phyloP scores from a whole-genome alignment of 257 asterid genomes.

The Nemophila menziesii region DNA sequence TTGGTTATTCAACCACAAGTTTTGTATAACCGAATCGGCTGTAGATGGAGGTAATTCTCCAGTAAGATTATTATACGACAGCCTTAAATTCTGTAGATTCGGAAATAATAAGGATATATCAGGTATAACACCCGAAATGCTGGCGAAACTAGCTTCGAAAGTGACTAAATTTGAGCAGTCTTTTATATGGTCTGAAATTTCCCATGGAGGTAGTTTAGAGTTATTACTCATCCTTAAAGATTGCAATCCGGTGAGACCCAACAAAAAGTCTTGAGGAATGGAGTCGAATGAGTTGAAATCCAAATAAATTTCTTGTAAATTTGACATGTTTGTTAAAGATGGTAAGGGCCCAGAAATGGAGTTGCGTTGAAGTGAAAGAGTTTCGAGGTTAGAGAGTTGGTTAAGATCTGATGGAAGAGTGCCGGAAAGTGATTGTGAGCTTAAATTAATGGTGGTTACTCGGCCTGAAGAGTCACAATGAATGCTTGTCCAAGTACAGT shows the following conservation, averaged over 20 bases:
- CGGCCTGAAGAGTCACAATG: slow-evolving; percentile 39
- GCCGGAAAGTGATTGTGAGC: slow-evolving; percentile 46
- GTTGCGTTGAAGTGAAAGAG: slow-evolving; percentile 52
- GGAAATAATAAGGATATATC: slow-evolving; percentile 52
- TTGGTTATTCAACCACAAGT: slow-evolving; percentile 81
- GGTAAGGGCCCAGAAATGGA: slow-evolving; percentile 63
- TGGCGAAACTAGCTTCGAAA: slow-evolving; percentile 48
- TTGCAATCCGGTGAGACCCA: slow-evolving; percentile 42
- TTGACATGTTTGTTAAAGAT: slow-evolving; percentile 54
- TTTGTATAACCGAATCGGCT: slow-evolving; percentile 50
- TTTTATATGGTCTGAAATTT: slow-evolving; percentile 41
- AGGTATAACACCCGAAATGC: slow-evolving; percentile 47
- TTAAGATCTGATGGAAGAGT: slow-evolving; percentile 49
- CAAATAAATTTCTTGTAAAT: slow-evolving; percentile 33
- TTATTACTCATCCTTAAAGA: slow-evolving; percentile 44
- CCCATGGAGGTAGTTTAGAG: slow-evolving; percentile 35
- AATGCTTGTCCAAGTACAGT: slow-evolving; percentile 53
- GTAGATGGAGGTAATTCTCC: slow-evolving; percentile 62
- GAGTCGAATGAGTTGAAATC: slow-evolving; percentile 45
- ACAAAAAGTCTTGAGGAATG: slow-evolving; percentile 40
- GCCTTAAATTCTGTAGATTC: slow-evolving; percentile 43
- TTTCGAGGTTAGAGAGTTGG: slow-evolving; percentile 46
- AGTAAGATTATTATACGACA: slow-evolving; percentile 63
- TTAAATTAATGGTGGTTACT: slow-evolving; percentile 44
- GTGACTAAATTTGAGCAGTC: slow-evolving; percentile 40